phyloP scores from a whole-genome alignment of 2,329 filamentous ascomycete species.

The Trichoderma endophyticum region DNA sequence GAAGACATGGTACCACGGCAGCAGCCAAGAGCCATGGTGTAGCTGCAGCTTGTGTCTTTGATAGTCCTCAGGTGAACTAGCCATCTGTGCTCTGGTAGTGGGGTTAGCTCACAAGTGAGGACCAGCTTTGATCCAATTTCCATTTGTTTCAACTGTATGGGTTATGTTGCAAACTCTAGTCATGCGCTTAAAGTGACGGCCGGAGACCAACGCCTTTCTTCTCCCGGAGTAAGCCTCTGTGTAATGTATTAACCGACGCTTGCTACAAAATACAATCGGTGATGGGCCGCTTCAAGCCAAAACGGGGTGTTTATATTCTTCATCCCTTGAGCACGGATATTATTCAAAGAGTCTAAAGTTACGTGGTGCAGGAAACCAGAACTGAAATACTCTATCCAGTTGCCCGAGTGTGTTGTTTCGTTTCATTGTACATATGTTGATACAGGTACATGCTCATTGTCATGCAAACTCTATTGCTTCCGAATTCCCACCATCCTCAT shows the following conservation, averaged over 20 bases:
- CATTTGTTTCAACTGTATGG: constrained; percentile 6
- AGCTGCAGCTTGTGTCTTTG: constrained; percentile 10
- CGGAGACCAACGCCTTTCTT: background rate
- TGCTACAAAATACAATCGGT: background rate
- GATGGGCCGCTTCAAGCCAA: background rate
- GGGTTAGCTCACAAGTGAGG: constrained; percentile 11
- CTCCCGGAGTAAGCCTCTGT: background rate
- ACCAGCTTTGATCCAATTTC: background rate
- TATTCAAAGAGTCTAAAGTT: background rate
- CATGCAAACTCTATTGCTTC: background rate
- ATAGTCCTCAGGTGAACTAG: background rate
- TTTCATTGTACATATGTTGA: constrained; percentile 37
- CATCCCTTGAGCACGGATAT: background rate
- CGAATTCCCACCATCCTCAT: background rate
- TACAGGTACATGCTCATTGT: constrained; percentile 26
- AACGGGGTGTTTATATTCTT: background rate
- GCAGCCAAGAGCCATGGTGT: constrained; percentile 46
- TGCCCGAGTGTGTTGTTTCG: constrained; percentile 23
- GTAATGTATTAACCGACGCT: background rate
- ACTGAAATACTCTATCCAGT: constrained; percentile 2
- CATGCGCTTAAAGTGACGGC: background rate
- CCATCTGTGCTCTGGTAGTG: constrained; percentile 20
- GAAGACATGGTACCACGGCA: constrained; percentile 56
- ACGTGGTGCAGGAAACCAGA: background rate
- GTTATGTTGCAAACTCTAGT: background rate